Evolutionary conservation across 2,329 filamentous ascomycete genomes (phyloP), one percentile per base, ranked within the genome.

Genomic region (Colletotrichum somersetense): DNA sequence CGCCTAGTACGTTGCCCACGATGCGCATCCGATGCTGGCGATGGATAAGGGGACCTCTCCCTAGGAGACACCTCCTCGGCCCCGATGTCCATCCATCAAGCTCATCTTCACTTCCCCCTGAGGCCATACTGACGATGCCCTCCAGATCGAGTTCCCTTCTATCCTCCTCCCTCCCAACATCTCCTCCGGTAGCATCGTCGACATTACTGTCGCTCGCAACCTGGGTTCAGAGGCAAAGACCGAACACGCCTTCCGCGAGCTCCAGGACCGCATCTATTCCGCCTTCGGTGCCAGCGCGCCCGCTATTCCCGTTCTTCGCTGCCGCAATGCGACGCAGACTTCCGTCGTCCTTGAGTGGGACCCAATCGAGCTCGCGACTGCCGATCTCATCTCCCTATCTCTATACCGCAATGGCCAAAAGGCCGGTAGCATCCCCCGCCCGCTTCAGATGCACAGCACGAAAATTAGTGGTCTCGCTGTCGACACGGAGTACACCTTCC

Each of bases 321-420:
- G 96, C 83, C 93, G 95, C 83, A 99, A 98, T 87, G 95, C 96
- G 67, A 99, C 96, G 1, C 96, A 99, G 83, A 99, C 96, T n/a
- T 97, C 94, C 38, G 92, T 98, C 57, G 96, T 99, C 48, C 92
- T 99, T 64, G 96, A 98, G 84, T 99, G 96, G 96, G 96, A 98
- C 75, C 94, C 96, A 44, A 93, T 99, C 79, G 89, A 96, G 77
- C 91, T 98, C 62, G 96, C 95, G 30, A 98, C 96, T 6, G 95
- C 96, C 75, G 94, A 96, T 80, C 88, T 98, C 73, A 92, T 96
- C 78, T 96, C 93, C 62, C 89, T 99, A 65, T 94, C 93, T 70
- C 88, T 99, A 63, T 98, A 96, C 84, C 93, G 96, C 81, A 99
- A 99, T 86, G 95, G 94, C 77, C 95, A 95, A 80, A 99, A 98